Evolutionary conservation across 352 stramenopile species (phyloP).

Genomic region (Thalassiosira mediterranea): DNA sequence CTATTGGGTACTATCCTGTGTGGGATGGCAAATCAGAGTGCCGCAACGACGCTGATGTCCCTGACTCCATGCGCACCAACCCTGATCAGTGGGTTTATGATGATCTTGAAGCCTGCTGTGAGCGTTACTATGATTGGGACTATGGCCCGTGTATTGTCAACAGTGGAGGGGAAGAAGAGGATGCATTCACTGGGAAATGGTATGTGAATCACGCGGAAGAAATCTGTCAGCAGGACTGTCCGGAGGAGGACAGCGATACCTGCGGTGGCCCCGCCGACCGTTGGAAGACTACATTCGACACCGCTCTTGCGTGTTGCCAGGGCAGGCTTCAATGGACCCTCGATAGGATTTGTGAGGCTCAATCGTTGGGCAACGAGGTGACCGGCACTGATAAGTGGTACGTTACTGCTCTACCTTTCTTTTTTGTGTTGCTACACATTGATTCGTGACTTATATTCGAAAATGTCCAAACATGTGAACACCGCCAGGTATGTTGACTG

Average conservation of each 20-base stretch:
- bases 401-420: neutral
- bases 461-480: neutral
- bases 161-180: slow-evolving; percentile 14
- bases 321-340: slow-evolving; percentile 22
- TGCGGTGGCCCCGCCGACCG: slow-evolving; percentile 8
- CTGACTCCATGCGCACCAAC: slow-evolving; percentile 20
- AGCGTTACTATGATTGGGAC: slow-evolving; percentile 10
- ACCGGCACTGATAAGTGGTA: neutral
- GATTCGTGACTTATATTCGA: neutral
- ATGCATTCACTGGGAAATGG: slow-evolving; percentile 7
- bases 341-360: slow-evolving; percentile 8
- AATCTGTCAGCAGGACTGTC: slow-evolving; percentile 16
- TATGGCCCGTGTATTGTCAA: slow-evolving; percentile 7
- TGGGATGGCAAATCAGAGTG: neutral
- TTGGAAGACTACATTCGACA: slow-evolving; percentile 16
- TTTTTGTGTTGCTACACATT: slow-evolving; percentile 9
- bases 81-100: slow-evolving; percentile 7
- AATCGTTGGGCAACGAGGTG: neutral
- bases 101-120: slow-evolving; percentile 17
- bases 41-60: neutral
- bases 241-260: neutral
- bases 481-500: slow-evolving; percentile 12
- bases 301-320: slow-evolving; percentile 13
- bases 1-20: slow-evolving; percentile 7
- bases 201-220: slow-evolving; percentile 10